These are phyloP conservation scores for Chamaecyparis obtusa DNA, from an alignment of 75 land plant genomes.

Conservation along the genomic window DNA sequence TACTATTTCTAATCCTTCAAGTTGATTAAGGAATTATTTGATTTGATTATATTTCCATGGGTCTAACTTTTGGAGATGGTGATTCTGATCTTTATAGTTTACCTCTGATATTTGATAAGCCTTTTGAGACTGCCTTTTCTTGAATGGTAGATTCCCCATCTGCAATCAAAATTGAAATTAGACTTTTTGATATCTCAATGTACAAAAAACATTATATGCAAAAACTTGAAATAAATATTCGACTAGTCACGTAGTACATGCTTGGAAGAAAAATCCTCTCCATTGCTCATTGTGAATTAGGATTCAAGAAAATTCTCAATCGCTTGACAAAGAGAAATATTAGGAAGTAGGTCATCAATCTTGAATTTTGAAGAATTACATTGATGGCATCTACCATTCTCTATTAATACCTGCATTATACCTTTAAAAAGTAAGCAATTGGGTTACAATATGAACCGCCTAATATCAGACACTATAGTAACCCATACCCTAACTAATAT, in stretches of 20 bases:
- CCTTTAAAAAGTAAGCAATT: constrained; percentile 33
- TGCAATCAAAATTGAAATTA: constrained; percentile 14
- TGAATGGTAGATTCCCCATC: constrained; percentile 79
- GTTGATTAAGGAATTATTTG: too few species aligned
- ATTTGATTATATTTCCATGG: constrained; percentile 24
- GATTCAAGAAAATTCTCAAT: constrained; percentile 71
- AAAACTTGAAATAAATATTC: neutral
- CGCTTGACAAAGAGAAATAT: constrained; percentile 73
- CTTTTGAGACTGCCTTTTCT: constrained; percentile 40
- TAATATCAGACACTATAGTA: neutral
- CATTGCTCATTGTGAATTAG: constrained; percentile 29
- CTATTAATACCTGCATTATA: constrained; percentile 42
- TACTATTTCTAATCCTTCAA: too few species aligned
- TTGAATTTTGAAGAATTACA: constrained; percentile 63
- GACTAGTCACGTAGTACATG: constrained; percentile 32
- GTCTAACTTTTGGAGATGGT: constrained; percentile 24
- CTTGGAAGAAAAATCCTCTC: constrained; percentile 32
- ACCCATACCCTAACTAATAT: neutral
- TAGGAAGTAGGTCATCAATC: constrained; percentile 71
- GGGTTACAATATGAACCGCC: neutral
- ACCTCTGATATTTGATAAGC: constrained; percentile 31
- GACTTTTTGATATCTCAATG: neutral
- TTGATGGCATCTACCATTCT: constrained; percentile 66
- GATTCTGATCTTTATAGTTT: constrained; percentile 28
- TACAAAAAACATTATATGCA: neutral